These are phyloP conservation scores for Cyanodermella asteris DNA, from an alignment of 2,329 filamentous ascomycete genomes.

Conservation along the genomic window DNA sequence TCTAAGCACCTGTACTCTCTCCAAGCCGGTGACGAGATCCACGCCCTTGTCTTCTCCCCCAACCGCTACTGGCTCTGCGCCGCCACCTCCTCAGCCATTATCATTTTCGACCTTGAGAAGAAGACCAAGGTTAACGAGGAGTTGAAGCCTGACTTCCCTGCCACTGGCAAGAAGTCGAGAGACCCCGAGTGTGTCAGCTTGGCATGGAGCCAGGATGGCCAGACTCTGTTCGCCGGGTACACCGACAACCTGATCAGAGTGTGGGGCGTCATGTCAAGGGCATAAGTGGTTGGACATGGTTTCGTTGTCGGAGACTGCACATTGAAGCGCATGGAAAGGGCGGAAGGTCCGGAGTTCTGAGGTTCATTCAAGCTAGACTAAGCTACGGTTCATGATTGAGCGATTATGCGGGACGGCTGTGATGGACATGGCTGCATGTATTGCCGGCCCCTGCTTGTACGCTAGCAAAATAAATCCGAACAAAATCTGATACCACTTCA, in stretches of 20 bases:
- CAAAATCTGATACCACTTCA: too few relatives aligned
- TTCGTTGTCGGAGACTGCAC: too few relatives aligned
- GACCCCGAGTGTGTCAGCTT: constrained; percentile 95
- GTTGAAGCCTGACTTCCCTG: constrained; percentile 94
- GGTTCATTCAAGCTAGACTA: too few relatives aligned
- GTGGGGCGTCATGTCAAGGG: constrained; percentile 93
- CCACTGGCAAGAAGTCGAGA: constrained; percentile 90
- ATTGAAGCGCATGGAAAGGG: too few relatives aligned
- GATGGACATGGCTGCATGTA: too few relatives aligned
- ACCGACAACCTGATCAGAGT: constrained; percentile 98
- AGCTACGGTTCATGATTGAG: too few relatives aligned
- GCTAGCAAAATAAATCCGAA: too few relatives aligned
- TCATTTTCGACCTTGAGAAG: constrained; percentile 99
- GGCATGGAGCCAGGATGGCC: constrained; percentile 94
- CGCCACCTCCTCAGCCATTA: constrained; percentile 90
- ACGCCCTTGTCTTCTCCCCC: constrained; percentile 98
- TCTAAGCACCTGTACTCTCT: constrained; percentile 99
- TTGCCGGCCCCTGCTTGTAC: too few relatives aligned
- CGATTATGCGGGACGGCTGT: too few relatives aligned
- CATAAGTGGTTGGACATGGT: constrained; percentile 39
- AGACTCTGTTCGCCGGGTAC: constrained; percentile 99
- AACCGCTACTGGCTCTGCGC: constrained; percentile 99
- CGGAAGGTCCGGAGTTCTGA: too few relatives aligned
- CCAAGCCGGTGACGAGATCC: constrained; percentile 98
- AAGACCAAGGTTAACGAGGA: constrained; percentile 99